Base-by-base conservation (phyloP, 2,329 filamentous ascomycete genomes). In the Onygenales sp. region DNA sequence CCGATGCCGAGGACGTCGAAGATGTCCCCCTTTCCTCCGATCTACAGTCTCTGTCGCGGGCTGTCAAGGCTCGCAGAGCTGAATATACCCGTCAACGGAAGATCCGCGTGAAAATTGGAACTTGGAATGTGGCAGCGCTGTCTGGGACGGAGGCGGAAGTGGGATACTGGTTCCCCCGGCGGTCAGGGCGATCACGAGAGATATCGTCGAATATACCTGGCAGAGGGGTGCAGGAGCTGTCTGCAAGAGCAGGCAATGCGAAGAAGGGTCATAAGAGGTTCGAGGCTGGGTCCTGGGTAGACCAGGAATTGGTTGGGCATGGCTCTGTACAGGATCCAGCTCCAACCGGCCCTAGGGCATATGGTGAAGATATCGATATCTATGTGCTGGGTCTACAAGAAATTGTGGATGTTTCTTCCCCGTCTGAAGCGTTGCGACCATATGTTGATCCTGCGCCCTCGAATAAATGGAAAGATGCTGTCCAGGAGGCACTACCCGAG, bases 331-430 rank as follows among this genome's bases (percentile, higher is more conserved):
- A 42, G 39, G 27, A 13, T 2, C 42, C 14, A 14, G 6, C 34
- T 8, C n/a, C 43, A 14, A 11, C 17, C 17, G 34, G 9, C 2
- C 63, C 65, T 6, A 57, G 86, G 1, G 71, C 81, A 0, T 80
- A 78, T 8, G 78, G 78, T 34, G 79, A 85, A 21, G 82, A 89
- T n/a, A 80, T 97, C 43, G 91, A 87, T 1, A 79, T 98, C 13
- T 98, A 97, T 65, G 87, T 91, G 0, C 75, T 98, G 6, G 92
- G 90, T 0, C 72, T 98, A 52, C 93, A 98, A 65, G 93, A 98
- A 70, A 83, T 97, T 31, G 86, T 96, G 9, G 89, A 95, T 66
- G 77, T 98, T 54, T 86, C 84, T 31, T 85, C 86, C 34, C 82
- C 59, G 2, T 80, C 85, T 31, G 88, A 94, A 64, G 89, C 91